Evolutionary conservation across 2,329 filamentous ascomycete genomes (phyloP), one percentile per base, ranked within the genome.

Genomic region (Xylariaceae sp.): DNA sequence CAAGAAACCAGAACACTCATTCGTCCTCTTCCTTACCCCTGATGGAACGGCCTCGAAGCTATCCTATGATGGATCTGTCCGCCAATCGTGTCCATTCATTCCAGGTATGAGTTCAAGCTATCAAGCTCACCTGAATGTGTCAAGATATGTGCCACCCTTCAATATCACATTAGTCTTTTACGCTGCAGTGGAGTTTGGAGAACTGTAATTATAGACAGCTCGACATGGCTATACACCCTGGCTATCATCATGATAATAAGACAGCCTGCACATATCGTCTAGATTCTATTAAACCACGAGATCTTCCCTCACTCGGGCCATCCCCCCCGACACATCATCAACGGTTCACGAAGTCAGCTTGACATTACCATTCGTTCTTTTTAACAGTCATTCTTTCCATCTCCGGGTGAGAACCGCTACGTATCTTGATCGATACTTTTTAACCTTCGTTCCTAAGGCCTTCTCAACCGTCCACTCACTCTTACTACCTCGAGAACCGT

Each of bases 331-430:
- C 50, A 52, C 37, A 59, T 51, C 59, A 23, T 45, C 57, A 65
- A 59, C 53, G 49, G 51, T 62, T 62, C 56, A 57, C 56, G 55
- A 62, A 64, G 57, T 65, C 56, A 55, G 59, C 44, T 62, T 60
- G 54, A 14, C 57, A 9, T 59, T 64, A 40, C 40, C 52, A 60
- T 62, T 62, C 54, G 45, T 59, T 57, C 7, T 57, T 19, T 60
- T 63, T 66, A 59, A n/a, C 44, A 60, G 56, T 57, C 61, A 51
- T 55, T 65, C 61, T 58, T 63, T 66, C 57, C 50, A 47, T 19
- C 65, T 67, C 66, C 65, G 45, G 65, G 66, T 66, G 66, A 68
- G 66, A 67, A 57, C 50, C 61, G 56, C 42, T 58, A n/a, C n/a
- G n/a, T n/a, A 63, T 67, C 63, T 65, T 61, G 61, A 66, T 60